A percentile compares a stretch with the other conserved stretches of the same genome.
Evolutionary conservation across 306 rosid genomes (phyloP).

Genomic region (Lathyrus tuberosus): DNA sequence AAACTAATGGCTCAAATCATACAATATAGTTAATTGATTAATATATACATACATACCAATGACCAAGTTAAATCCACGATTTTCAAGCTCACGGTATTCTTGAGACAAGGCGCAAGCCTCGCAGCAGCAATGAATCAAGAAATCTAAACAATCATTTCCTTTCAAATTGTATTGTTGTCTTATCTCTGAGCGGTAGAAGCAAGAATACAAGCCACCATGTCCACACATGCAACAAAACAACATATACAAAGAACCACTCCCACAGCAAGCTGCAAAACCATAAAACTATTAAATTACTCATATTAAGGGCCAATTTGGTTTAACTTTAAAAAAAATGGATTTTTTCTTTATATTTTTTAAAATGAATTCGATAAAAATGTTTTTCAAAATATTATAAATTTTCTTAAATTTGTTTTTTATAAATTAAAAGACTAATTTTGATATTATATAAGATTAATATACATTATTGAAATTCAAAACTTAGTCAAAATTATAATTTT

Average conservation of each 20-base stretch:
- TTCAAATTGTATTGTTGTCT: conserved; percentile 48
- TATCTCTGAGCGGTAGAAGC: conserved; percentile 66
- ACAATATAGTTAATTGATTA: not conserved
- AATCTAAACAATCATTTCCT: conserved; percentile 52
- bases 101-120: conserved; percentile 30
- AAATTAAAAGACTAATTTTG: too few relatives aligned
- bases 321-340: too few relatives aligned
- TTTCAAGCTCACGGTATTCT: conserved; percentile 76
- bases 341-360: too few relatives aligned
- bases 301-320: too few relatives aligned
- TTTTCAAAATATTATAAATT: too few relatives aligned
- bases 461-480: too few relatives aligned
- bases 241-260: conserved; percentile 44
- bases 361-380: too few relatives aligned
- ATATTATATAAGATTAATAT: too few relatives aligned
- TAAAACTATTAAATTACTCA: not conserved
- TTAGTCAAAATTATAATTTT: too few relatives aligned
- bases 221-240: conserved; percentile 35
- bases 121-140: conserved; percentile 22
- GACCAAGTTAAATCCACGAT: conserved; percentile 62
- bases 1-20: not conserved
- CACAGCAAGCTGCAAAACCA: conserved; percentile 58
- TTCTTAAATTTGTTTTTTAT: too few relatives aligned
- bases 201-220: conserved; percentile 54
- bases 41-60: conserved; percentile 46